Evolutionary conservation across 257 asterid species (phyloP), one percentile per base, ranked within the genome.

Genomic region (Galeopsis tetrahit): DNA sequence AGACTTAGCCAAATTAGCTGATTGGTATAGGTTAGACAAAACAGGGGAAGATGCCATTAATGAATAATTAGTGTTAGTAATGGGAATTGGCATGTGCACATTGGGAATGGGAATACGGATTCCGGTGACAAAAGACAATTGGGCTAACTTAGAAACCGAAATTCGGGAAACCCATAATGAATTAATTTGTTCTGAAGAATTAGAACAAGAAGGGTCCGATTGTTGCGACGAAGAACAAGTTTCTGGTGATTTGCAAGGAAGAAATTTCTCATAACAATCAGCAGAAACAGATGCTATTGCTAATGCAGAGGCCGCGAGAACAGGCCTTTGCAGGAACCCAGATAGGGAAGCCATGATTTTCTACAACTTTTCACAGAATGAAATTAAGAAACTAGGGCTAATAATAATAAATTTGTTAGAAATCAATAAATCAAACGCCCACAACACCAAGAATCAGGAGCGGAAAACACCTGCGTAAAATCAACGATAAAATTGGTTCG

Each of bases 271-370:
- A 15, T 75, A 91, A 82, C 88, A 78, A 75, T 93, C 96, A 34
- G 93, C 83, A 38, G 96, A 89, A 76, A 91, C 84, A 65, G 96
- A 91, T 38, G 98, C 95, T 65, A 86, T 64, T 15, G 96, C 93
- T 35, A 87, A 82, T 2, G 96, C 96, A 58, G 96, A 91, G 69
- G 95, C 98, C 38, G 96, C 98, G 63, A 91, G 73, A 62, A 89
- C 83, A 4, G 96, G 97, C 82, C 97, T 86, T 60, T 89, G 93
- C 63, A 86, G 74, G 76, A 79, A 63, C 74, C 97, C 97, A 59
- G 90, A 85, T 46, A 89, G 88, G 69, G 87, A 89, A 78, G 81
- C 96, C 98, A 94, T 93, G 42, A 39, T 70, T 39, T 36, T 57
- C 46, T 53, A 28, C 85, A 52, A 44, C n/a, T 34, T 62, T 14